Base-by-base conservation (phyloP, 2,329 filamentous ascomycete species). In the Fonsecaea erecta region DNA sequence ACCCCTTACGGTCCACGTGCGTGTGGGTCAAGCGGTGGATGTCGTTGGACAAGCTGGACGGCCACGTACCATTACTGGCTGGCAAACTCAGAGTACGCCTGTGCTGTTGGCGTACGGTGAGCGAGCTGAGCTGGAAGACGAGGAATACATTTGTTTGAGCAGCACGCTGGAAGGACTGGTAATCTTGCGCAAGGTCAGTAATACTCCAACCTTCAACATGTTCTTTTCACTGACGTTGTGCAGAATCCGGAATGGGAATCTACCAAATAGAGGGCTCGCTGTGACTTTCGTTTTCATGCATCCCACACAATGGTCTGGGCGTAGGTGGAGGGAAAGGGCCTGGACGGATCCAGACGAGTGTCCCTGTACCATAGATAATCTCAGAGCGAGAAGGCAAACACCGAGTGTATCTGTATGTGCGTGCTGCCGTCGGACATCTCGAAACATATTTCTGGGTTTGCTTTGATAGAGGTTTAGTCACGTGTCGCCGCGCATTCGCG, bases 41-140 rank as follows among this genome's bases (percentile, higher is more conserved):
- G 93, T 99, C 48, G 95, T 99, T 46, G 96, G 95, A 58, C 95
- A 98, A 79, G 95, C 96, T 12, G 95, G 95, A 76, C 87, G 94
- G 68, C 95, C 95, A 71, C 98, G 99, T 89, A 99, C 95, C 1
- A 99, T 99, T 74, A 99, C 95, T 9, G 95, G 95, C 60, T 99
- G 95, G 95, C 95, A 99, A 81, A 99, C 95, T 71, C 95, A 99
- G 83, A 97, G 92, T 82, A 99, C 95, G n/a, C 95, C 95, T 0
- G 95, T 99, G 53, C 83, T 99, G 65, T 82, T 99, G 73, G 90
- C 92, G n/a, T 90, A 97, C 75, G 95, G 96, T 32, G 95, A 99
- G 83, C 86, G 96, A 73, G 95, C 95, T 9, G 95, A 99, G 83
- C 83, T 99, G 57, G 95, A 99, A 79, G 95, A 99, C 74, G 95